Base-by-base conservation (phyloP, 2,329 filamentous ascomycete genomes). In the Cordyceps fumosorosea region DNA sequence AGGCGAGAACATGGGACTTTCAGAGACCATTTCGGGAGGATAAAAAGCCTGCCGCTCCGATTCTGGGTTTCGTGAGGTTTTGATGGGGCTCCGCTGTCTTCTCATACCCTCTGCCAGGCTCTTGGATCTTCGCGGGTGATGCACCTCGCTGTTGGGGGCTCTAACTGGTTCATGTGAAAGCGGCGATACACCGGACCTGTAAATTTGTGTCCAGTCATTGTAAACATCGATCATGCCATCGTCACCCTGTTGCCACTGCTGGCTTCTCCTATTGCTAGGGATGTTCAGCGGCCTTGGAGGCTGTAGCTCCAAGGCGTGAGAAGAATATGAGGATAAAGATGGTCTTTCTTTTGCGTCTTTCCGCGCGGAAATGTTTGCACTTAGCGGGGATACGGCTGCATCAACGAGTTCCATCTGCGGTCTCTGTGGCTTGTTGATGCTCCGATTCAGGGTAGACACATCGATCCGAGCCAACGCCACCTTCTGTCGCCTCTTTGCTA, bases 1-100 rank as follows among this genome's bases (percentile, higher is more conserved):
- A 1, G 78, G 79, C 3, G 77, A 80, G 63, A 76, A 81, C 0
- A 69, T 65, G 26, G 70, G 68, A 22, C 66, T 71, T 29, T 69
- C 66, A n/a, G 61, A 55, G 51, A 63, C 57, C 63, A 67, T 52
- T n/a, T 50, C 26, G 3, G 60, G 26, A 3, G 34, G n/a, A n/a
- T 37, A 29, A 14, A 64, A 65, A 11, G 64, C 37, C 20, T 58
- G 59, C 22, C 61, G 63, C 24, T 64, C 52, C 37, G 65, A 62
- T 29, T 65, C 64, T 12, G 68, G 40, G 7, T 64, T 42, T 52
- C n/a, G 55, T 16, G 47, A 37, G 24, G 44, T 20, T 22, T 61
- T 53, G 2, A 7, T 6, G 22, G 56, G 56, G 44, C 52, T 55
- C 3, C n/a, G 12, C 37, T 63, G 62, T 42, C 56, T 47, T 29